phyloP scores from a whole-genome alignment of 1,284 basidiomycete genomes.

The Peniophora sp. region DNA sequence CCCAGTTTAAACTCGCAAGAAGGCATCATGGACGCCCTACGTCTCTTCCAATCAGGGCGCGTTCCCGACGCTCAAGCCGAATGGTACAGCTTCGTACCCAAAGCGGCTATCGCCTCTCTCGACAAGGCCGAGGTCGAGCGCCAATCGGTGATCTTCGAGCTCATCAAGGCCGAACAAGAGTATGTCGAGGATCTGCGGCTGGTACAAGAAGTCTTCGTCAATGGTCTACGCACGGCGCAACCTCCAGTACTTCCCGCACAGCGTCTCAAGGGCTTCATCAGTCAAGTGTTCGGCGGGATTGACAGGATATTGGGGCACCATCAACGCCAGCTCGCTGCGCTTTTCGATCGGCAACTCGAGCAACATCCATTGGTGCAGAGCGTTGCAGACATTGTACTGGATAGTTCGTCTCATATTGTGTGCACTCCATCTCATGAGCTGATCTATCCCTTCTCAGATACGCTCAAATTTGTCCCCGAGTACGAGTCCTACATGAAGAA shows the following conservation, averaged over 20 bases:
- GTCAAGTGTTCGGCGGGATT: slow-evolving; percentile 72
- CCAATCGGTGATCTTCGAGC: slow-evolving; percentile 76
- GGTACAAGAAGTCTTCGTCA: slow-evolving; percentile 66
- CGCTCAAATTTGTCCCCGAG: slow-evolving; percentile 43
- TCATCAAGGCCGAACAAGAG: slow-evolving; percentile 75
- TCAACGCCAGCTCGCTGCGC: slow-evolving; percentile 50
- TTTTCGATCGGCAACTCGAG: slow-evolving; percentile 68
- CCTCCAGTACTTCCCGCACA: slow-evolving; percentile 51
- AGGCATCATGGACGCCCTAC: slow-evolving; percentile 27
- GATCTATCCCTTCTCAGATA: slow-evolving; percentile 16
- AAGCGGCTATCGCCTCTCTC: slow-evolving; percentile 56
- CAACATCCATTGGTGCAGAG: slow-evolving; percentile 77
- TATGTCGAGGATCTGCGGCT: slow-evolving; percentile 71
- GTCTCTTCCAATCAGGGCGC: slow-evolving; percentile 54
- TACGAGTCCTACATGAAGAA: slow-evolving; percentile 80
- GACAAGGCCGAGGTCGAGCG: slow-evolving; percentile 67
- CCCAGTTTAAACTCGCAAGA: slow-evolving; percentile 54
- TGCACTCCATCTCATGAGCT: background rate
- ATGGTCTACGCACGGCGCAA: slow-evolving; percentile 42
- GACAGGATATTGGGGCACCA: slow-evolving; percentile 57
- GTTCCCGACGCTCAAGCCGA: slow-evolving; percentile 58
- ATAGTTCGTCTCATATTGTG: slow-evolving; percentile 36
- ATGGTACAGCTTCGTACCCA: slow-evolving; percentile 71
- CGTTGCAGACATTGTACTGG: slow-evolving; percentile 70
- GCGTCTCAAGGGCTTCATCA: slow-evolving; percentile 49